phyloP scores from a whole-genome alignment of 164 flowering plant species.

The Chimonanthus praecox region DNA sequence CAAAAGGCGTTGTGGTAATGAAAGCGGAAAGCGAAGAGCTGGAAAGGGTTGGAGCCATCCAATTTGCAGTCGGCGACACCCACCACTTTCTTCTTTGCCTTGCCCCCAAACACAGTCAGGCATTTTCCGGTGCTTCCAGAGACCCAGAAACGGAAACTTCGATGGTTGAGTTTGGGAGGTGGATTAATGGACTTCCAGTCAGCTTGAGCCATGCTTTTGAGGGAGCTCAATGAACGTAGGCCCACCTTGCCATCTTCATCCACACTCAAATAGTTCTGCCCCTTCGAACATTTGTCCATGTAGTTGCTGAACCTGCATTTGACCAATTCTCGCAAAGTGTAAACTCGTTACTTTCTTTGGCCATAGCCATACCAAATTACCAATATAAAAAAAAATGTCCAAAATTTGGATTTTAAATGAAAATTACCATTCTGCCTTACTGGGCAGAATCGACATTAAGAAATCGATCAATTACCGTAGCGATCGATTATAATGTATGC shows the following conservation, averaged over 20 bases:
- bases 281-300: constrained; percentile 63
- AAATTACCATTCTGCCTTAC: no score
- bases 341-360: not conserved
- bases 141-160: constrained; percentile 42
- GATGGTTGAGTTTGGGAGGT: constrained; percentile 40
- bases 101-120: constrained; percentile 38
- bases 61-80: constrained; percentile 52
- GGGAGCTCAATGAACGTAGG: constrained; percentile 36
- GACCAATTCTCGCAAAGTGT: not conserved
- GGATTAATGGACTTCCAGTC: constrained; percentile 63
- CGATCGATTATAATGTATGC: no score
- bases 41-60: constrained; percentile 50
- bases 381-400: no score
- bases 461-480: no score
- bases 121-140: constrained; percentile 45
- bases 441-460: no score
- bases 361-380: not conserved
- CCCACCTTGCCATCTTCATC: constrained; percentile 47
- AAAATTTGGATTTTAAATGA: no score
- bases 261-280: constrained; percentile 42
- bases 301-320: constrained; percentile 53
- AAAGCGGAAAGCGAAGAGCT: constrained; percentile 62
- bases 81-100: constrained; percentile 26
- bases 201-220: constrained; percentile 37
- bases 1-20: constrained; percentile 60